phyloP scores from a whole-genome alignment of 306 rosid species.

The Parietaria judaica region DNA sequence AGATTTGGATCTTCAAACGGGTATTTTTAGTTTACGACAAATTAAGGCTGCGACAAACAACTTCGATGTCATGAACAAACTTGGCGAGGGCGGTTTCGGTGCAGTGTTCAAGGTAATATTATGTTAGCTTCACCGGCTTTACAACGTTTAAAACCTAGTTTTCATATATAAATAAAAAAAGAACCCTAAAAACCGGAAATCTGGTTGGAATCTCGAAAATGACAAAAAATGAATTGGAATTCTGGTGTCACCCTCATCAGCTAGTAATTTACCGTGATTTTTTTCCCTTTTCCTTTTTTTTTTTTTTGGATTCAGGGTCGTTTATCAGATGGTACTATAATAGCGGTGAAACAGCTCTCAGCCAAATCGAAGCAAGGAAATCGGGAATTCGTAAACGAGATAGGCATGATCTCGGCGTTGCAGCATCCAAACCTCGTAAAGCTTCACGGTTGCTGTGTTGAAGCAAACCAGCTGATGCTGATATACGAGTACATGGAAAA shows the following conservation, averaged over 20 bases:
- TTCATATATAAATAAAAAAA: too few species aligned
- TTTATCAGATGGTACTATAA: slow-evolving; percentile 68
- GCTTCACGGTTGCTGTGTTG: slow-evolving; percentile 87
- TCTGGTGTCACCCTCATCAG: too few species aligned
- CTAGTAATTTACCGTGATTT: too few species aligned
- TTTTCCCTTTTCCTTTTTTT: background rate
- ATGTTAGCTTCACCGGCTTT: background rate
- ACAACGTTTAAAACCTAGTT: too few species aligned
- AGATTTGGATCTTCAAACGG: slow-evolving; percentile 76
- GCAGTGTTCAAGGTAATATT: slow-evolving; percentile 72
- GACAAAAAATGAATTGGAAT: too few species aligned
- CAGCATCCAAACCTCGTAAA: slow-evolving; percentile 94
- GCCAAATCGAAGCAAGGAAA: slow-evolving; percentile 95
- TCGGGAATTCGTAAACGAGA: slow-evolving; percentile 90
- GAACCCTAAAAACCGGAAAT: too few species aligned
- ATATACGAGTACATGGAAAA: slow-evolving; percentile 93
- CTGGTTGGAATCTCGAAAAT: too few species aligned
- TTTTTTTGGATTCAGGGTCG: slow-evolving; percentile 48
- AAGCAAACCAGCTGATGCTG: slow-evolving; percentile 76
- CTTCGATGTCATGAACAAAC: slow-evolving; percentile 64
- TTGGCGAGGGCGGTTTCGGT: slow-evolving; percentile 98
- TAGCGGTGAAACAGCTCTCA: slow-evolving; percentile 91
- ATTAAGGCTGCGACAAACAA: slow-evolving; percentile 74
- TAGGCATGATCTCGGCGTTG: slow-evolving; percentile 88
- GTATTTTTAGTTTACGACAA: slow-evolving; percentile 69